These are phyloP conservation scores for Marsdenia floribunda DNA, from an alignment of 257 asterid species.

Conservation along the genomic window DNA sequence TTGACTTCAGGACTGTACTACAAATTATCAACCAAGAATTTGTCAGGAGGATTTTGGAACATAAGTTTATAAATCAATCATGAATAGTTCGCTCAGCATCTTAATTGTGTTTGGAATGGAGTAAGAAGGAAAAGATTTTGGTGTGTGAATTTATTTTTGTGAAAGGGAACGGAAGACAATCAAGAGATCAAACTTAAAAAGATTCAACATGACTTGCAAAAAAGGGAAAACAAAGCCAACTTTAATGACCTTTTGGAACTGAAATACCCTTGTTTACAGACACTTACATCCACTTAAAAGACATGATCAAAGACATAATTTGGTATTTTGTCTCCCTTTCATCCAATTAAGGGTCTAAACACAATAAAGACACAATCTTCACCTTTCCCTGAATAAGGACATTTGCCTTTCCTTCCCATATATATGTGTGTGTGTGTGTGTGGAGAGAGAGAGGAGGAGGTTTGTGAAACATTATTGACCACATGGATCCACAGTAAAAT, in stretches of 20 bases:
- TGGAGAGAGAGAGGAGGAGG: background rate
- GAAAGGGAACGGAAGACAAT: background rate
- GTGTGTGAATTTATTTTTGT: background rate
- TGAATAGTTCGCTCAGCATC: no score
- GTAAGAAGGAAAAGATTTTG: background rate
- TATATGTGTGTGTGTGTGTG: no score
- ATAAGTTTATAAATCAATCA: background rate
- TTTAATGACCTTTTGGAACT: background rate
- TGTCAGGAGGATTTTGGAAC: no score
- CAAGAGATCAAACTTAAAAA: background rate
- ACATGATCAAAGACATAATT: background rate
- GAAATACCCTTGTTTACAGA: background rate
- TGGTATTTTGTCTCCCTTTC: background rate
- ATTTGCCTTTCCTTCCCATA: background rate
- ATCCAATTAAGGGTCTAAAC: background rate
- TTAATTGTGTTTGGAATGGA: no score
- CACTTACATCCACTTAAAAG: background rate
- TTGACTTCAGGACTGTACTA: background rate
- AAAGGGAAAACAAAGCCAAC: background rate
- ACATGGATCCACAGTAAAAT: background rate
- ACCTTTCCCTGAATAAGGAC: background rate
- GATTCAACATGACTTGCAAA: background rate
- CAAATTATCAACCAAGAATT: background rate
- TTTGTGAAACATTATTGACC: background rate
- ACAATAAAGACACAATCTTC: background rate